Percentiles rank a stretch among this genome's conserved stretches.
phyloP scores from a whole-genome alignment of 208 protist genomes.

The Novymonas esmeraldas region DNA sequence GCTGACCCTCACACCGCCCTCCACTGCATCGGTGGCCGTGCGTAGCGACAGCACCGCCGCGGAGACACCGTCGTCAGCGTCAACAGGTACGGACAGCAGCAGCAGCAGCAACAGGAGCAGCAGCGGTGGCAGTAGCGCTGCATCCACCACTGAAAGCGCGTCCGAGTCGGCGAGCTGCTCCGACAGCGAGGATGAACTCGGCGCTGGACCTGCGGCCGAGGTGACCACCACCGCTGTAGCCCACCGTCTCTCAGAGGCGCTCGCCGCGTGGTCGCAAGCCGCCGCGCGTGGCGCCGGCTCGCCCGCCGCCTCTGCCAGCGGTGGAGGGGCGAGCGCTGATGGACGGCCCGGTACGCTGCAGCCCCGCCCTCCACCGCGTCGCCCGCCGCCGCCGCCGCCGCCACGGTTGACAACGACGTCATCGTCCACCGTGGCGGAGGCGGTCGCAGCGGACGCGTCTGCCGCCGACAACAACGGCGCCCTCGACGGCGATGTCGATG shows the following conservation, averaged over 20 bases:
- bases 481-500: conserved; percentile 25
- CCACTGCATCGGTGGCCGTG: not conserved
- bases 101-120: conserved; percentile 4
- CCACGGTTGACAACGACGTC: too few relatives aligned
- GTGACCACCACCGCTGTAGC: not conserved
- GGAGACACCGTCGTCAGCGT: not conserved
- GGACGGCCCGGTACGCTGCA: not conserved
- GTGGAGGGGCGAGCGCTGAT: not conserved
- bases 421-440: too few relatives aligned
- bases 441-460: not conserved
- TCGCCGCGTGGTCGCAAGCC: not conserved
- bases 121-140: not conserved
- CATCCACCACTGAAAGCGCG: not conserved
- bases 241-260: not conserved
- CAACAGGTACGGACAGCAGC: not conserved
- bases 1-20: not conserved
- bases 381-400: not conserved
- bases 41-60: not conserved
- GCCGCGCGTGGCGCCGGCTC: not conserved
- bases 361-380: not conserved
- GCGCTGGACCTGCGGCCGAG: not conserved
- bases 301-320: not conserved
- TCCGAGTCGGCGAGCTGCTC: too few relatives aligned
- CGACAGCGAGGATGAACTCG: not conserved
- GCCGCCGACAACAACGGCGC: not conserved